These are phyloP conservation scores for Acanthamoeba royreba DNA, from an alignment of 208 protist species.

Conservation along the genomic window DNA sequence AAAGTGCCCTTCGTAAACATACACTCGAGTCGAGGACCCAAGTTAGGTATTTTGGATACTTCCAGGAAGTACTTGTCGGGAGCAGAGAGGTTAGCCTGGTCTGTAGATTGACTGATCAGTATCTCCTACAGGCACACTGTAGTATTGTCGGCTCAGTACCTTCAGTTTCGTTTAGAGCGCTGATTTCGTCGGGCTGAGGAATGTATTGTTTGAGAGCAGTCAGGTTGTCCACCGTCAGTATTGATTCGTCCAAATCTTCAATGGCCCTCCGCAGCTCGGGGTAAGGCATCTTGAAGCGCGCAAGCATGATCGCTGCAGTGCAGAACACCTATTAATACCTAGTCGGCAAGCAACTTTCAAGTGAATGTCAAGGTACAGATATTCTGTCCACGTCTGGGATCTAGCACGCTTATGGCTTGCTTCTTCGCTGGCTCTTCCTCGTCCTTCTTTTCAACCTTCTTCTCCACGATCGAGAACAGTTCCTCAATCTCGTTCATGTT, in stretches of 20 bases:
- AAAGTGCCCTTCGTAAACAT: not conserved
- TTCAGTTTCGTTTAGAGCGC: not conserved
- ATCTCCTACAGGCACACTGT: not conserved
- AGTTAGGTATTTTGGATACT: not conserved
- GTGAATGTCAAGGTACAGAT: not conserved
- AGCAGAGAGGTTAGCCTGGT: not conserved
- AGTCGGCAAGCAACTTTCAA: not conserved
- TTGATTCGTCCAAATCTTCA: not conserved
- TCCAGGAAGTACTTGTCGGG: constrained; percentile 48
- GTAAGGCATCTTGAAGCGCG: constrained; percentile 17
- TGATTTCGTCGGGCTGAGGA: constrained; percentile 36
- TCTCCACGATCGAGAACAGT: not conserved
- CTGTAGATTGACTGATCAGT: not conserved
- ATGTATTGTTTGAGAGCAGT: constrained; percentile 32
- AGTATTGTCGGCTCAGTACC: not conserved
- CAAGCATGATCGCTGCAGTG: constrained; percentile 48
- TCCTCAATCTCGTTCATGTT: not conserved
- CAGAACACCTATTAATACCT: not conserved
- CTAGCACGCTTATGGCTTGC: not conserved
- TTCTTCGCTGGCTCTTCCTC: not conserved
- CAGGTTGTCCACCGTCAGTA: constrained; percentile 17
- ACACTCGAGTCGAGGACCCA: not conserved
- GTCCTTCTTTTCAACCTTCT: not conserved
- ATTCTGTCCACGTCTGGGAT: not conserved
- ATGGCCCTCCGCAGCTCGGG: constrained; percentile 39